phyloP scores from a whole-genome alignment of 352 stramenopile genomes.

The Globisporangium parvum region DNA sequence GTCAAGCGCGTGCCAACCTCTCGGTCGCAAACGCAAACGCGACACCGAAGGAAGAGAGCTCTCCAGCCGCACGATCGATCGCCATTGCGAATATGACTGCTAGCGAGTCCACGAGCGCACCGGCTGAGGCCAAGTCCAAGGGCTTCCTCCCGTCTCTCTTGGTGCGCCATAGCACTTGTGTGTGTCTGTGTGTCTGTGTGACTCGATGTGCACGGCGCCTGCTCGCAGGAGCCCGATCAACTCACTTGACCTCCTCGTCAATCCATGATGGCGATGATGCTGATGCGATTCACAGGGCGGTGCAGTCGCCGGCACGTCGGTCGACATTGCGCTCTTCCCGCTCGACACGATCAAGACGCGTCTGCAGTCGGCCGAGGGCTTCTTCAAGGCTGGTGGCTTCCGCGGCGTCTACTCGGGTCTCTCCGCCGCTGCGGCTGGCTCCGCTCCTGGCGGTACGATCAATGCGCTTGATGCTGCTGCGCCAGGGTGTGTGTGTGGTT shows the following conservation, averaged over 20 bases:
- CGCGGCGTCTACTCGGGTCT: slow-evolving; percentile 90
- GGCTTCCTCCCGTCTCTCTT: slow-evolving; percentile 64
- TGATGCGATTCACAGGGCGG: slow-evolving; percentile 50
- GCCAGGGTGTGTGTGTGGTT: not conserved
- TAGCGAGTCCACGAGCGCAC: slow-evolving; percentile 10
- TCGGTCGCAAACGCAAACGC: not conserved
- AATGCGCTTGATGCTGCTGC: not conserved
- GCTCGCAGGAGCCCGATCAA: too few relatives aligned
- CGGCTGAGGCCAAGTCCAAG: slow-evolving; percentile 35
- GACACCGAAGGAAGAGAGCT: not conserved
- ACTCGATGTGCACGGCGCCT: too few relatives aligned
- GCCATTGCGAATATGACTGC: slow-evolving; percentile 3
- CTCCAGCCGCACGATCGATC: not conserved
- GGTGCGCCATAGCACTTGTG: slow-evolving; percentile 14
- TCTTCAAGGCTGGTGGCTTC: slow-evolving; percentile 97
- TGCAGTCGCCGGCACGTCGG: slow-evolving; percentile 93
- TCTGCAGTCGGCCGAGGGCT: slow-evolving; percentile 95
- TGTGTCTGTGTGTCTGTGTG: too few relatives aligned
- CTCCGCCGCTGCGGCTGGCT: slow-evolving; percentile 87
- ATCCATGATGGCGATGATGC: too few relatives aligned
- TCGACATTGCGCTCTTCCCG: slow-evolving; percentile 98
- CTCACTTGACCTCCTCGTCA: too few relatives aligned
- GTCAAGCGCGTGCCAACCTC: not conserved
- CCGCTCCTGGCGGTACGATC: slow-evolving; percentile 80
- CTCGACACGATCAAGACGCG: slow-evolving; percentile 99